Evolutionary conservation across 2,329 filamentous ascomycete species (phyloP), one percentile per base, ranked within the genome.

Genomic region (Ceratocystis harringtonii): DNA sequence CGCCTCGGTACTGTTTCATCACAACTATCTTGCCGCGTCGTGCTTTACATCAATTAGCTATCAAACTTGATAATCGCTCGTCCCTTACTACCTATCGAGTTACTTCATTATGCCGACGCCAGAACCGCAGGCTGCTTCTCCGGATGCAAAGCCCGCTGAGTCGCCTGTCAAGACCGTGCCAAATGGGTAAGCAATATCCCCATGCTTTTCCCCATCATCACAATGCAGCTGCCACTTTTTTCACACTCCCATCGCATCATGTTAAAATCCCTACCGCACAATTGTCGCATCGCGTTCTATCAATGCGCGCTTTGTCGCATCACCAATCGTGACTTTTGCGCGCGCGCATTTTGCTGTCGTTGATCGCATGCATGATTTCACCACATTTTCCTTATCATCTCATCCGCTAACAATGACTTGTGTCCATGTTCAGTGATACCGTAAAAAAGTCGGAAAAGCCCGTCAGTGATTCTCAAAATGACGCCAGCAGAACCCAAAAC

Each of bases 151-250:
- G 50, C 19, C 63, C 43, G 28, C 63, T 22, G 52, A 64, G 22
- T 64, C 63, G 30, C 63, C 63, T 64, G 63, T 32, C 19, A 64
- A 64, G 52, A 64, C 63, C 41, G 63, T 64, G 63, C 41, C 63
- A 25, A 64, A 64, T 64, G 63, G 63, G 63, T 64, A 64, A 64
- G 63, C 63, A 60, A 64, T 64, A 64, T 64, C n/a, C 52, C 45
- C 58, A 61, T 65, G 57, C 57, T 65, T 65, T 50, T 65, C 58
- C 61, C 64, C 64, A 65, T 65, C 57, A 65, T 19, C 64, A 61
- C 58, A 41, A 36, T 7, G 19, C 25, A 30, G 4, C 22, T n/a
- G 41, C 7, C 30, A 28, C 43, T 43, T 28, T 25, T 15, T 5
- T 52, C 48, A n/a, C 22, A 22, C 48, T 22, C 48, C 8, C 48